Evolutionary conservation across 768 basidiomycete genomes (phyloP), one percentile per base, ranked within the genome.

Genomic region (Hygrocybe punicea): DNA sequence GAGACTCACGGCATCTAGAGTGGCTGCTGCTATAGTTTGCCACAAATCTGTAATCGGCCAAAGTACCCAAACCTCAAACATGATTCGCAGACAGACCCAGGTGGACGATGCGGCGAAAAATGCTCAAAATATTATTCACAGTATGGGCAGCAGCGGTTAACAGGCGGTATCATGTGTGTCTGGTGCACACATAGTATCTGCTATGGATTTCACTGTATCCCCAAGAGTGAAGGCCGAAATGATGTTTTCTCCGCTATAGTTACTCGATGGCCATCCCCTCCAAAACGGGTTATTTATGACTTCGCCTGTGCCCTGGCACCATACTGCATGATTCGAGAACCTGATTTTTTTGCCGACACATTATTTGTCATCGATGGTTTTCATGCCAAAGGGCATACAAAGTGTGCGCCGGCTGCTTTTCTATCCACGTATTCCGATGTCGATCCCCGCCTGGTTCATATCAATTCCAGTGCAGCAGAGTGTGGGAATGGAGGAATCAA

Each of bases 241-340:
- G 71, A 76, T 60, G 71, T 76, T 0, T 77, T 77, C 55, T 74
- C 70, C 2, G 74, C 76, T 1, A 60, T 76, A 1, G 60, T 73
- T 14, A 76, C 74, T 1, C 60, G 61, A 2, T 75, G 69, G 68
- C 45, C 59, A 14, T 64, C 23, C n/a, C 64, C 71, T 0, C 73
- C 70, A 11, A 59, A 65, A 29, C 40, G 58, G 7, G 56, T 74
- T 6, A 55, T 71, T 11, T 70, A 70, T 39, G 66, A 70, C 42
- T 70, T 67, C 54, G 66, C 64, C 2, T 71, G 69, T 42, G 67
- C 61, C 36, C 60, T 73, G 1, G 69, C 65, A 3, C 69, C 73
- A 8, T 74, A 74, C 50, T 73, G 67, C 58, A 63, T 71, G 63
- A 51, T 59, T 6, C 58, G 64, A 1, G 67, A 69, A 51, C 62